These are phyloP conservation scores for Pythium vanterpoolii DNA, from an alignment of 352 stramenopile species.

Conservation along the genomic window DNA sequence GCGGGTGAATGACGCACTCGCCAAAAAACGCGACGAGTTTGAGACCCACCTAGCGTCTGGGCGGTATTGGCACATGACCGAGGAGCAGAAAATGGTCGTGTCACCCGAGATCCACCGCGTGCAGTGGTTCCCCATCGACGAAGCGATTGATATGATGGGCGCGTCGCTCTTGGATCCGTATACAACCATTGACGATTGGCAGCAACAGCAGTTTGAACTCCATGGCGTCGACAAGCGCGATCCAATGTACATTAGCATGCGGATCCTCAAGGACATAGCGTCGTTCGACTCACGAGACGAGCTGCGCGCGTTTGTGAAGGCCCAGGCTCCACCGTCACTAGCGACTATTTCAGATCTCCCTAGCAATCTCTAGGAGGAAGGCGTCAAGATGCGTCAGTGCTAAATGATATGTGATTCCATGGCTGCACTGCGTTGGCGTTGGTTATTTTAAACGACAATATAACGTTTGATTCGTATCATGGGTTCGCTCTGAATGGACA, in stretches of 20 bases:
- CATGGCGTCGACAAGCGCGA: conserved; percentile 37
- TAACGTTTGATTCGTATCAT: conserved; percentile 14
- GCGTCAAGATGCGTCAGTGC: background rate
- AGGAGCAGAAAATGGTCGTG: conserved; percentile 39
- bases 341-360: conserved; percentile 4
- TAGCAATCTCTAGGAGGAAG: conserved; percentile 10
- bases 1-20: conserved; percentile 40
- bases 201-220: conserved; percentile 32
- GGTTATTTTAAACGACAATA: conserved; percentile 16
- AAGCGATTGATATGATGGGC: conserved; percentile 46
- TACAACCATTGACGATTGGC: conserved; percentile 39
- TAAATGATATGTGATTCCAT: background rate
- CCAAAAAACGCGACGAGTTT: conserved; percentile 39
- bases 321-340: conserved; percentile 22
- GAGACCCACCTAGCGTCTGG: conserved; percentile 25
- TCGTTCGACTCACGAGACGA: conserved; percentile 21
- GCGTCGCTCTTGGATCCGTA: conserved; percentile 26
- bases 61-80: conserved; percentile 36
- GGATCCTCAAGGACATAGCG: conserved; percentile 36
- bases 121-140: conserved; percentile 51
- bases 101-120: conserved; percentile 55
- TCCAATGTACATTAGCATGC: conserved; percentile 54
- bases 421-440: background rate
- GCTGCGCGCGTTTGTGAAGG: conserved; percentile 26
- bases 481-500: conserved; percentile 2